Evolutionary conservation across 805 yeast genomes (phyloP).

Genomic region (Saturnispora dispora): DNA sequence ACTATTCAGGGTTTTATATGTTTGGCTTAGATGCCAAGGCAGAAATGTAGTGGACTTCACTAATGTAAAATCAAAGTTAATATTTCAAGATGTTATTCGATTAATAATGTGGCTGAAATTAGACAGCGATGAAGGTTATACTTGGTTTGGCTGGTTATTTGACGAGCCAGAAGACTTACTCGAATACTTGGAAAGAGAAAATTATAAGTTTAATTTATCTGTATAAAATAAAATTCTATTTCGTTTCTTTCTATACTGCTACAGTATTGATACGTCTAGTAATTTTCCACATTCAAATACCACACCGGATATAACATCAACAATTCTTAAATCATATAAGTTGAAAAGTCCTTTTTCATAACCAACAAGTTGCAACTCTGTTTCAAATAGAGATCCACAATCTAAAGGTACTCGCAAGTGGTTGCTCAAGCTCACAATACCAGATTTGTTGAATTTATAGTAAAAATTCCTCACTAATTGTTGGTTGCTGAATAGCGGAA

Average conservation of each 20-base stretch:
- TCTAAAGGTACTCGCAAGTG: conserved; percentile 55
- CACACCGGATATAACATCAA: conserved; percentile 58
- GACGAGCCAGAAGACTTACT: conserved; percentile 20
- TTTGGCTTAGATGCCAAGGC: conserved; percentile 22
- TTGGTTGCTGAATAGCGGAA: conserved; percentile 24
- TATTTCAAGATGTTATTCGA: conserved; percentile 16
- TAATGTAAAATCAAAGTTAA: conserved; percentile 12
- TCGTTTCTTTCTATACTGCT: not conserved
- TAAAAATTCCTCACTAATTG: conserved; percentile 23
- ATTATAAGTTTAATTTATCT: conserved; percentile 5
- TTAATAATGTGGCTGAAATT: conserved; percentile 19
- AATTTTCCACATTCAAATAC: conserved; percentile 61
- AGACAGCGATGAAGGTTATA: conserved; percentile 17
- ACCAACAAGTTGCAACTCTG: conserved; percentile 52
- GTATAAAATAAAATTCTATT: not conserved
- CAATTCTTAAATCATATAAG: conserved; percentile 54
- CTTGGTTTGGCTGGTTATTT: conserved; percentile 24
- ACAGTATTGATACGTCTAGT: conserved; percentile 55
- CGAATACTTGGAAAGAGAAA: conserved; percentile 13
- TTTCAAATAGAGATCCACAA: conserved; percentile 53
- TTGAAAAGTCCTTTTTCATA: conserved; percentile 56
- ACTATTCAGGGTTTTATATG: conserved; percentile 17
- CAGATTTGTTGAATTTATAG: conserved; percentile 37
- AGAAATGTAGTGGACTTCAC: conserved; percentile 8
- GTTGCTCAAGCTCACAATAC: conserved; percentile 54